Base-by-base conservation (phyloP, 228 moss, liverwort and hornwort species). In the Sphagnum magellanicum region DNA sequence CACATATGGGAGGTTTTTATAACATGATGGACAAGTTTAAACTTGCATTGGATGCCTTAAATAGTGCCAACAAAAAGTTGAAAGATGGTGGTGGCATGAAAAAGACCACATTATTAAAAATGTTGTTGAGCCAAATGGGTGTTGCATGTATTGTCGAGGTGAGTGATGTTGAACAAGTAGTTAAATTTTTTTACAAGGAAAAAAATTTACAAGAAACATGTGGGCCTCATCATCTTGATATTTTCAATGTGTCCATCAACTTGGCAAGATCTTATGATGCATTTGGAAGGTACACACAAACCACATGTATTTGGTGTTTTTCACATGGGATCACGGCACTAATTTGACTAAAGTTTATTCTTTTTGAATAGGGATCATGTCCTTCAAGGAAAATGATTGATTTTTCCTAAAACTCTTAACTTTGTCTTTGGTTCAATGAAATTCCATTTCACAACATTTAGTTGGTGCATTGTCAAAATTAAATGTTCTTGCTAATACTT, bases 211-310 rank as follows among this genome's bases (percentile, higher is more conserved):
- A 89, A 68, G 92, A 87, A 10, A 87, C 86, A 50, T 90, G 83
- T 50, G 98, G 98, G 50, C 87, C 90, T 46, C 74, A 55, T 52
- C 88, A 91, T 81, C 72, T 84, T 10, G 92, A 94, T 69, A 98
- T 92, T 9, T 72, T 98, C 15, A 87, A 88, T 68, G 90, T 98
- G n/a, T 93, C 92, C 76, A 87, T 90, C 71, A 98, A 98, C 74
- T 87, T 98, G 61, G 98, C 98, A 10, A 90, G 98, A 65, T 81
- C 92, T 70, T 94, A 90, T 50, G 94, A 98, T 76, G 98, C 92
- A 70, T 89, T 91, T 48, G 98, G 98, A 79, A 92, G 98, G 98
- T 98, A 73, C 46, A 48, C 53, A 49, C 55, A 32, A 32, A 32
- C 32, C 32, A 32, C 32, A 32, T 32, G 32, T 32, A 32, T 32